Evolutionary conservation across 2,329 filamentous ascomycete species (phyloP), one percentile per base, ranked within the genome.

Genomic region (Nemania abortiva): DNA sequence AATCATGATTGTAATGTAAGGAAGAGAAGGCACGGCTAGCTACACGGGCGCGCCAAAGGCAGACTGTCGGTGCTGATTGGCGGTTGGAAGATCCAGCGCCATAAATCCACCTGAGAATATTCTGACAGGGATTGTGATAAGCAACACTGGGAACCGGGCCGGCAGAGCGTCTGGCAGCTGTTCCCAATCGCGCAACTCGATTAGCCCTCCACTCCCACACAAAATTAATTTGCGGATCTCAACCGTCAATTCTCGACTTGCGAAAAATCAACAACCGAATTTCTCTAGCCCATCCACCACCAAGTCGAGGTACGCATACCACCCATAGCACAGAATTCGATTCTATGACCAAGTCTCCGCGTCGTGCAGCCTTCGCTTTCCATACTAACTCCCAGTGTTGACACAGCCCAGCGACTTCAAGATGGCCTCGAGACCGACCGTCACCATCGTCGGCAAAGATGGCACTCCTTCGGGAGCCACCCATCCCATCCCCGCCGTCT

Each of bases 361-460:
- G 18, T 18, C 57, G 29, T 45, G n/a, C 31, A 11, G 13, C 57
- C 49, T 42, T 31, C 37, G 7, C 39, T 52, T 10, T 20, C 39
- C 22, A 13, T 56, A 75, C 72, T 76, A 66, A 76, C 72, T 10
- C 52, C 69, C 27, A 62, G 42, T 9, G 62, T 53, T 64, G 50
- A 63, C 54, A 64, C 54, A 77, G 74, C 73, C 70, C 73, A 70
- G 70, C 74, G 74, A 77, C 74, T 73, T 75, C 84, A 89, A 85
- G 89, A 97, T 97, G 94, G 93, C 95, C 88, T 95, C 92, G 84
- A 91, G 96, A 88, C 96, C 96, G 86, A 98, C 95, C 83, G 96
- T 99, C 85, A 93, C 94, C 84, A 95, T 99, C 88, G 91, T 97
- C 88, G 91, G 92, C 86, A 94, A 94, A 86, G 95, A 98, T 91